Conservation (phyloP, 2,329 filamentous ascomycete species). For the Scleromitrula shiraiana region DNA sequence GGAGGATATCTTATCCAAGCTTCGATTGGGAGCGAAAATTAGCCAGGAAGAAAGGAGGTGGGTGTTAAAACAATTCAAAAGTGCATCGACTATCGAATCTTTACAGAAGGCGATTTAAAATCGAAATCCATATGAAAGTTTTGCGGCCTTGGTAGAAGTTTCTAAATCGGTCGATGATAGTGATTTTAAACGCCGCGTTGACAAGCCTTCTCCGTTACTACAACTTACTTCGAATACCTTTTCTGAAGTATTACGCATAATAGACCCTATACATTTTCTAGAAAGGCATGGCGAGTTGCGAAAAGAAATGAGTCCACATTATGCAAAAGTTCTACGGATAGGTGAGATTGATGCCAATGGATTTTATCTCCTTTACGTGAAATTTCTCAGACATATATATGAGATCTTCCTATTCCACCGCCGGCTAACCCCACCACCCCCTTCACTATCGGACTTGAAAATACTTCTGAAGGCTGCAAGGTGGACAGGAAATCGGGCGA, state of each 20-base stretch:
- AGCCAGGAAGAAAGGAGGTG: too few species aligned
- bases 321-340: conserved; percentile 26
- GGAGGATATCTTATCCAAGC: too few species aligned
- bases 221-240: conserved; percentile 43
- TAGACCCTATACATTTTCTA: conserved; percentile 51
- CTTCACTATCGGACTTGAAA: conserved; percentile 40
- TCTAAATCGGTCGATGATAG: conserved; percentile 12
- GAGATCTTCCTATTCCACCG: conserved; percentile 33
- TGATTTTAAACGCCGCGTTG: too few species aligned
- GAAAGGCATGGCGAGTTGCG: conserved; percentile 39
- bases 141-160: conserved; percentile 11
- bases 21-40: too few species aligned
- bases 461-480: conserved; percentile 45
- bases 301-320: conserved; percentile 41
- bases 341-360: conserved; percentile 6
- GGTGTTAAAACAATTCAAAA: too few species aligned
- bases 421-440: conserved; percentile 30
- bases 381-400: conserved; percentile 17
- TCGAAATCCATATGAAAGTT: conserved; percentile 3
- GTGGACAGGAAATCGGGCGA: conserved; percentile 36
- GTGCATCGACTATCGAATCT: too few species aligned
- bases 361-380: conserved; percentile 19
- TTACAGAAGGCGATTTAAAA: conserved; percentile 1
- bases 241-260: conserved; percentile 51
- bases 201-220: conserved; percentile 6